phyloP scores from a whole-genome alignment of 2,329 filamentous ascomycete genomes.

The Cephalotrichum gorgonifer region DNA sequence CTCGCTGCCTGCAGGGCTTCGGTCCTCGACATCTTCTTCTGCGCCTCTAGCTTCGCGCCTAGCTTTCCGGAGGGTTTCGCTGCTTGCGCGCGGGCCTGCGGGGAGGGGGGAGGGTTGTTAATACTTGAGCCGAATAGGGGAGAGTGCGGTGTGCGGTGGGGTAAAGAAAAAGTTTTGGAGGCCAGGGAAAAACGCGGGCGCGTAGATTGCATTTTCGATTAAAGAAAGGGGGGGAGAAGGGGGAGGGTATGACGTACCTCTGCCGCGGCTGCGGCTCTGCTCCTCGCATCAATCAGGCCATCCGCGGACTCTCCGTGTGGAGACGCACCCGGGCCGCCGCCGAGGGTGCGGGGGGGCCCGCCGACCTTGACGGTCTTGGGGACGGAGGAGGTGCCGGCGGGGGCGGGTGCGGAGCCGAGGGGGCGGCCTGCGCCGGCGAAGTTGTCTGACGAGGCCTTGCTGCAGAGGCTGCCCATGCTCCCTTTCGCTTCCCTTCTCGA shows the following conservation, averaged over 20 bases:
- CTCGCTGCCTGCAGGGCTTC: conserved; percentile 61
- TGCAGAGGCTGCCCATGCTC: conserved; percentile 79
- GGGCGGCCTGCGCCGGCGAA: conserved; percentile 66
- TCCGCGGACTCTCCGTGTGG: neutral
- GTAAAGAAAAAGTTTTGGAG: conserved; percentile 5
- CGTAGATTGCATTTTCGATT: neutral
- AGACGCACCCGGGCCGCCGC: conserved; percentile 27
- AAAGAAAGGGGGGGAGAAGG: conserved; percentile 3
- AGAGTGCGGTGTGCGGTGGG: neutral
- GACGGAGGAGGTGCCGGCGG: conserved; percentile 34
- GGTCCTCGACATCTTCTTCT: conserved; percentile 62
- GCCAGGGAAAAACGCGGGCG: conserved; percentile 5
- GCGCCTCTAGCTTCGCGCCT: conserved; percentile 57
- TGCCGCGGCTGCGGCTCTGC: conserved; percentile 69
- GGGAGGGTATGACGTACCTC: conserved; percentile 55
- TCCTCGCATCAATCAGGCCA: conserved; percentile 48
- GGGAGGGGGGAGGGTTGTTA: neutral
- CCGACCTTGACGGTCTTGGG: conserved; percentile 35
- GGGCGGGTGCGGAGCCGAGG: conserved; percentile 44
- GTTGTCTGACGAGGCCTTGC: conserved; percentile 56
- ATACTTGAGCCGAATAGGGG: neutral
- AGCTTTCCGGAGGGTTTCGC: conserved; percentile 57
- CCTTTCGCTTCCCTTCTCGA: too few species aligned
- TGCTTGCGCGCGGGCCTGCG: conserved; percentile 55
- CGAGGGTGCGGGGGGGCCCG: conserved; percentile 54